Evolutionary conservation across 1,284 basidiomycete genomes (phyloP), one percentile per base, ranked within the genome.

Genomic region (Cutaneotrichosporon cutaneum): DNA sequence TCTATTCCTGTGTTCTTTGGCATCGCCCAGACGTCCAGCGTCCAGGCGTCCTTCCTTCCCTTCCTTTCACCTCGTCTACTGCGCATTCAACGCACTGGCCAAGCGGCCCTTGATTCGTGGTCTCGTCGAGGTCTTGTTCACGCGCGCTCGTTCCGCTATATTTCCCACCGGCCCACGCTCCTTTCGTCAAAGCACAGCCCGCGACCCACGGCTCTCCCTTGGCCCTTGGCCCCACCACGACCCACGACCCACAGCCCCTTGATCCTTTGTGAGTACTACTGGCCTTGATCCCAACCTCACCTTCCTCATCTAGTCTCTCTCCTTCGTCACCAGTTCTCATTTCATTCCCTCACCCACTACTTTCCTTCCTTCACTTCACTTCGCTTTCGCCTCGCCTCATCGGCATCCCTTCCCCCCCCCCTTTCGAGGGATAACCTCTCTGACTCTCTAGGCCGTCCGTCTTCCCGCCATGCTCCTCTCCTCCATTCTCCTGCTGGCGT

Each of bases 401-500:
- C 45, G 22, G 10, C 45, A 26, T 9, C 10, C 44, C 44, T 22
- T 11, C 14, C 13, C 35, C 22, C 27, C 18, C 14, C 13, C 35
- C 22, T 42, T 22, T 35, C 30, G 32, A 32, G 50, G 39, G 39
- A 42, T 18, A 42, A 3, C 4, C 11, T 45, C 32, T 53, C 52
- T 33, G n/a, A 36, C 24, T 53, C 21, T 33, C 21, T 35, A 51
- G 48, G 26, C 8, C 27, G 26, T n/a, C 26, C 48, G 16, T 32
- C n/a, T 22, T 6, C 57, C 13, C 58, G 35, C 16, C 53, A 64
- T 64, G 63, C 59, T 65, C 27, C n/a, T 56, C 14, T 42, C 39
- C 9, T 48, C 60, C 3, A 27, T 62, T 30, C 26, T 58, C 24
- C 39, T 62, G 3, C 50, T 62, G 13, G 60, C 63, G 2, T 35